Percentiles rank a stretch among this genome's conserved stretches.
phyloP scores from a whole-genome alignment of 305 asterid genomes.

The Solanum hybrid region DNA sequence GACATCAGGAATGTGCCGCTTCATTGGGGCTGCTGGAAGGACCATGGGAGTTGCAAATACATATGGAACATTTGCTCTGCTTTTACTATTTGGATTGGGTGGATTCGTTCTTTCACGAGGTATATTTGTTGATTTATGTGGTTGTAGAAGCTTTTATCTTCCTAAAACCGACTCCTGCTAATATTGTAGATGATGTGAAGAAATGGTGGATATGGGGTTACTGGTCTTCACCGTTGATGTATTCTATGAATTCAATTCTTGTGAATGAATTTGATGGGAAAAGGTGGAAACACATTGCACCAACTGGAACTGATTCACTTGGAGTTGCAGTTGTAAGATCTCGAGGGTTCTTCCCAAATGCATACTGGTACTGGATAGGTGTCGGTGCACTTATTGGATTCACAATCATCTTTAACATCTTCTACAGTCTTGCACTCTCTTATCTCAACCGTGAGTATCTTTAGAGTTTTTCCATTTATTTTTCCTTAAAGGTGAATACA shows the following conservation, averaged over 20 bases:
- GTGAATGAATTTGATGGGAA: constrained; percentile 53
- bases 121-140: background rate
- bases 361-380: background rate
- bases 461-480: background rate
- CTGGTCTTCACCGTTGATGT: constrained; percentile 25
- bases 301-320: background rate
- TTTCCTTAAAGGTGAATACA: background rate
- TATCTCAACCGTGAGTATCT: background rate
- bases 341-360: background rate
- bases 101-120: constrained; percentile 59
- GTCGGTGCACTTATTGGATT: background rate
- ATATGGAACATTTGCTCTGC: constrained; percentile 50
- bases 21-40: constrained; percentile 56
- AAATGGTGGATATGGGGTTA: constrained; percentile 48
- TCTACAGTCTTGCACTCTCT: background rate
- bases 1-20: constrained; percentile 42
- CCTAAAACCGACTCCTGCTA: background rate
- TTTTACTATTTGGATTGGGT: constrained; percentile 47
- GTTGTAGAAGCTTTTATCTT: background rate
- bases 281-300: constrained; percentile 30
- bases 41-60: constrained; percentile 57
- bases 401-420: background rate
- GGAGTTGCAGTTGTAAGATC: background rate
- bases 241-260: constrained; percentile 17
- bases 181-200: constrained; percentile 38